phyloP scores from a whole-genome alignment of 306 rosid species.

The Inga leiocalycina region DNA sequence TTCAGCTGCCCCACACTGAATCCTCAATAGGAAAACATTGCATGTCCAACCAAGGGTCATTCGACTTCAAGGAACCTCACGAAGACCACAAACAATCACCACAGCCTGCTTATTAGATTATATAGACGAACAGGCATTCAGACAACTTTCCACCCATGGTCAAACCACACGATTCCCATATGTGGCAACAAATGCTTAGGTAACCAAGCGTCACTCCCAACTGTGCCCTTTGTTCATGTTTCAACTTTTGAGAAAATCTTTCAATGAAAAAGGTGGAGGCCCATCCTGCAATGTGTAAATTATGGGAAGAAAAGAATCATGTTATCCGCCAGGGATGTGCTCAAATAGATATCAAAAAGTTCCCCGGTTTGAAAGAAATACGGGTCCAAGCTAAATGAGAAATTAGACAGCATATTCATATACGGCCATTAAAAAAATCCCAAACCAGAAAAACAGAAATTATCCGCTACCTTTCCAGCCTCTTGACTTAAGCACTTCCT shows the following conservation, averaged over 20 bases:
- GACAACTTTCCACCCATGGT: slow-evolving; percentile 26
- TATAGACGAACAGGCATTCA: slow-evolving; percentile 20
- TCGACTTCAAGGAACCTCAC: slow-evolving; percentile 29
- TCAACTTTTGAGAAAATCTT: slow-evolving; percentile 75
- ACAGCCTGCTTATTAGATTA: slow-evolving; percentile 30
- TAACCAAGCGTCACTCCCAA: slow-evolving; percentile 33
- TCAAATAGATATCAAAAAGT: not conserved
- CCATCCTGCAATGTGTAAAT: slow-evolving; percentile 63
- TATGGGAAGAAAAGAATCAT: slow-evolving; percentile 14
- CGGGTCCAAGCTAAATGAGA: not conserved
- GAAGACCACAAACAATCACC: slow-evolving; percentile 33
- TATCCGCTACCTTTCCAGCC: slow-evolving; percentile 63
- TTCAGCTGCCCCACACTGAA: slow-evolving; percentile 6
- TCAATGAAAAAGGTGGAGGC: slow-evolving; percentile 62
- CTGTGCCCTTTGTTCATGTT: slow-evolving; percentile 11
- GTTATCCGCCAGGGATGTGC: not conserved
- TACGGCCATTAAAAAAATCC: not conserved
- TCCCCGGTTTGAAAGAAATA: not conserved
- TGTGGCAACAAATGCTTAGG: slow-evolving; percentile 35
- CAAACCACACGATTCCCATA: slow-evolving; percentile 35
- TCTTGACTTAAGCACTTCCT: slow-evolving; percentile 72
- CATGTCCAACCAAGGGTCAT: slow-evolving; percentile 14
- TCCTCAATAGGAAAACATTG: slow-evolving; percentile 18
- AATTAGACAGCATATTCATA: not conserved
- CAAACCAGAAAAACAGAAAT: not conserved